Percentiles rank a stretch among this genome's conserved stretches.
These are phyloP conservation scores for Casuarina cunninghamiana DNA, from an alignment of 306 rosid species.

Conservation along the genomic window DNA sequence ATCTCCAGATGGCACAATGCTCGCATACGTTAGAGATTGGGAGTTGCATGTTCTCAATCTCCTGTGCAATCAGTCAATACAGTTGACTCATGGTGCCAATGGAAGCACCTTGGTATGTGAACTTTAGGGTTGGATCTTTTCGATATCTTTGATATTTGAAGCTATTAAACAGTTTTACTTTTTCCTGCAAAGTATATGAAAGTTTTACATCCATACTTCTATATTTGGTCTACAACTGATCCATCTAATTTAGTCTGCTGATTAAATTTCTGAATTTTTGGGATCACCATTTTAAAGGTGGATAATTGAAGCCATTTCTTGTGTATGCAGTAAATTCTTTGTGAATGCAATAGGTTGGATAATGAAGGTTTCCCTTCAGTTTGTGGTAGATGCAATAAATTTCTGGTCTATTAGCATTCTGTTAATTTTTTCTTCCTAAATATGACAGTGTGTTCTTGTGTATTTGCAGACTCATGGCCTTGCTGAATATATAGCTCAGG, in stretches of 20 bases:
- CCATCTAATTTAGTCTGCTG: slow-evolving; percentile 2
- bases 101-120: slow-evolving; percentile 64
- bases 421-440: slow-evolving; percentile 6
- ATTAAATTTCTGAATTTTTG: not conserved
- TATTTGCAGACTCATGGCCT: slow-evolving; percentile 83
- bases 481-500: slow-evolving; percentile 99
- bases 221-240: not conserved
- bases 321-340: slow-evolving; percentile 9
- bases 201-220: slow-evolving; percentile 3
- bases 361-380: slow-evolving; percentile 9
- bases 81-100: slow-evolving; percentile 71
- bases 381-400: slow-evolving; percentile 2
- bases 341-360: too few relatives aligned
- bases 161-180: not conserved
- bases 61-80: slow-evolving; percentile 57
- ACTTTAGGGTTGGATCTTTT: slow-evolving; percentile 16
- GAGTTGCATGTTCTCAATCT: slow-evolving; percentile 80
- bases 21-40: slow-evolving; percentile 64
- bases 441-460: slow-evolving; percentile 34
- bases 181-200: slow-evolving; percentile 9
- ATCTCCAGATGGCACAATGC: slow-evolving; percentile 87
- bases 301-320: slow-evolving; percentile 3
- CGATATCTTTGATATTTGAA: slow-evolving; percentile 5
- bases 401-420: slow-evolving; percentile 15
- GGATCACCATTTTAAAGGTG: slow-evolving; percentile 11